Percentiles rank a stretch among this genome's conserved stretches.
phyloP scores from a whole-genome alignment of 164 flowering plant genomes.

The Euptelea pleiosperma region DNA sequence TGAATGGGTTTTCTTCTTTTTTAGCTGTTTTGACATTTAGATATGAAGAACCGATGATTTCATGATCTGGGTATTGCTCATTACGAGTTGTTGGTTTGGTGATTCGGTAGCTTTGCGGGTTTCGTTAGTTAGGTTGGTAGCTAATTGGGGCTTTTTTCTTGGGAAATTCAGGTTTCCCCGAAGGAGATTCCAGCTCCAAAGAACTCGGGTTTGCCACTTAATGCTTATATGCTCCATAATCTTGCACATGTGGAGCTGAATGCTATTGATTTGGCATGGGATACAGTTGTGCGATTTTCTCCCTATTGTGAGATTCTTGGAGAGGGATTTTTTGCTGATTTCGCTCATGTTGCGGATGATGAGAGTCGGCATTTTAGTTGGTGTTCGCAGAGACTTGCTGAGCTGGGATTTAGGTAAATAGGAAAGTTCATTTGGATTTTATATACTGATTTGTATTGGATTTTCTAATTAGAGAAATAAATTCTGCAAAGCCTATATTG shows the following conservation, averaged over 20 bases:
- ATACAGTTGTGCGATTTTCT: constrained; percentile 95
- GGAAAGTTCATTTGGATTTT: constrained; percentile 1
- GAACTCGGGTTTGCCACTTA: constrained; percentile 78
- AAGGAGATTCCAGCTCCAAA: constrained; percentile 91
- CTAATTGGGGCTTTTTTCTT: background rate
- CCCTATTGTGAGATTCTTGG: constrained; percentile 63
- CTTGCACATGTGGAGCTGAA: constrained; percentile 98
- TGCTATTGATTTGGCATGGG: constrained; percentile 99
- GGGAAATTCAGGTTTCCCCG: constrained; percentile 63
- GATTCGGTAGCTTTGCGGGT: background rate
- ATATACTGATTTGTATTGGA: background rate
- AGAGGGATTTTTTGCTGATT: constrained; percentile 82
- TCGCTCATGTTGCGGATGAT: constrained; percentile 97
- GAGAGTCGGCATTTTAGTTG: constrained; percentile 96
- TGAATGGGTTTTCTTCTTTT: background rate
- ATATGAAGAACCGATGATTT: background rate
- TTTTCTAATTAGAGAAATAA: background rate
- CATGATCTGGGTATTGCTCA: background rate
- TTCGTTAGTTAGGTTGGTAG: background rate
- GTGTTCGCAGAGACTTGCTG: constrained; percentile 89
- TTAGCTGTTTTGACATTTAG: background rate
- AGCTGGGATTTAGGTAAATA: constrained; percentile 87
- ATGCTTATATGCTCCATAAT: constrained; percentile 93
- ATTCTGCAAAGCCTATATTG: background rate
- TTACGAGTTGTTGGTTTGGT: background rate